A percentile compares a stretch with the other conserved stretches of the same genome.
These are phyloP conservation scores for Paecilomyces formosus DNA, from an alignment of 2,329 filamentous ascomycete genomes.

Conservation along the genomic window DNA sequence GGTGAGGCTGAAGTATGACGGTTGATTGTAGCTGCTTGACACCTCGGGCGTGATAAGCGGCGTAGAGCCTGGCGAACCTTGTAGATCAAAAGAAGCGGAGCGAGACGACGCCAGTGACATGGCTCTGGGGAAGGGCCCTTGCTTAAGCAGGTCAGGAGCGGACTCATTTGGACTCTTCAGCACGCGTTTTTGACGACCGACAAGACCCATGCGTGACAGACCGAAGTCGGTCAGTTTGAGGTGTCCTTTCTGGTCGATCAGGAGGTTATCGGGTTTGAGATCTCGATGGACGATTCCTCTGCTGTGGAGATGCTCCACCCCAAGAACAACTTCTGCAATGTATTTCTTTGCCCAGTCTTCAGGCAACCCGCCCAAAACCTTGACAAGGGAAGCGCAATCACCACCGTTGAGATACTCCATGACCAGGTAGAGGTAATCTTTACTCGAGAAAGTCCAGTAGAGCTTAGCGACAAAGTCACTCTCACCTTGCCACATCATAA, in stretches of 20 bases:
- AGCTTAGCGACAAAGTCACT: slow-evolving; percentile 98
- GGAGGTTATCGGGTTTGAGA: slow-evolving; percentile 90
- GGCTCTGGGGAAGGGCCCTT: slow-evolving; percentile 81
- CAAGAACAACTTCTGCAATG: slow-evolving; percentile 90
- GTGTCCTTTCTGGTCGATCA: slow-evolving; percentile 95
- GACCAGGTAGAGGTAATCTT: slow-evolving; percentile 95
- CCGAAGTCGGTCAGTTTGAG: slow-evolving; percentile 97
- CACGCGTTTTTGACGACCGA: slow-evolving; percentile 91
- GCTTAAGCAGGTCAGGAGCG: slow-evolving; percentile 86
- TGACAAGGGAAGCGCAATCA: slow-evolving; percentile 93
- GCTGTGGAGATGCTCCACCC: slow-evolving; percentile 90
- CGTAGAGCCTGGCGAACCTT: slow-evolving; percentile 75
- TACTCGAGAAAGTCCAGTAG: slow-evolving; percentile 99
- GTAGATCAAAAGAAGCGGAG: slow-evolving; percentile 87
- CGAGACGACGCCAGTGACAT: slow-evolving; percentile 83
- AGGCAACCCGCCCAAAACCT: slow-evolving; percentile 80
- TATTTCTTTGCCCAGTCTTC: slow-evolving; percentile 99
- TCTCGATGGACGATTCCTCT: slow-evolving; percentile 95
- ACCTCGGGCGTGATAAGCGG: slow-evolving; percentile 80
- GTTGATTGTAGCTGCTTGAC: slow-evolving; percentile 61
- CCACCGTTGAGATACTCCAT: slow-evolving; percentile 99
- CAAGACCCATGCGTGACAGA: slow-evolving; percentile 90
- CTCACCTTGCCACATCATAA: slow-evolving; percentile 99
- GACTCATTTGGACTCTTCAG: slow-evolving; percentile 70
- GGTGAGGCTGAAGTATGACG: slow-evolving; percentile 78